Evolutionary conservation across 805 yeast species (phyloP).

Genomic region (Yamadazyma tumulicola): DNA sequence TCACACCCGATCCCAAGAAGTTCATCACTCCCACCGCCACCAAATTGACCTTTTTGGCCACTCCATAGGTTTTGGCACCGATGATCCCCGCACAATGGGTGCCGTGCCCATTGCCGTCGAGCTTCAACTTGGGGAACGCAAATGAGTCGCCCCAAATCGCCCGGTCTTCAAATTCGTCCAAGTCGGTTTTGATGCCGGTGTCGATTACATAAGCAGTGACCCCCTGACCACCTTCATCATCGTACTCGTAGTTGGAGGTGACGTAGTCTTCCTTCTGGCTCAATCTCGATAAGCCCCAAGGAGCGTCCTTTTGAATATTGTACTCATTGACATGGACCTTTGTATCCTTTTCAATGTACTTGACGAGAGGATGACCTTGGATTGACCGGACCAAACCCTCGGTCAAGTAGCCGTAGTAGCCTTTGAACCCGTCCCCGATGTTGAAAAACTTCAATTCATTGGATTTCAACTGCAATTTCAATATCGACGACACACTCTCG

Average conservation of each 20-base stretch:
- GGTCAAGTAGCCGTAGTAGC: conserved; percentile 78
- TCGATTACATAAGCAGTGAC: conserved; percentile 79
- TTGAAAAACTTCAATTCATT: conserved; percentile 47
- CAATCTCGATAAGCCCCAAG: conserved; percentile 41
- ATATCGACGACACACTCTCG: conserved; percentile 8
- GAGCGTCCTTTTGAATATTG: conserved; percentile 35
- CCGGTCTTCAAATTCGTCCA: conserved; percentile 64
- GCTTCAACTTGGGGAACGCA: conserved; percentile 31
- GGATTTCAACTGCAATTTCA: conserved; percentile 12
- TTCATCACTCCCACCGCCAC: conserved; percentile 43
- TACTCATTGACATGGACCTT: conserved; percentile 28
- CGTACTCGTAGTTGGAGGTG: conserved; percentile 29
- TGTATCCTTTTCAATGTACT: conserved; percentile 43
- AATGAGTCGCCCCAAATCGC: conserved; percentile 49
- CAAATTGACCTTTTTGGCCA: conserved; percentile 56
- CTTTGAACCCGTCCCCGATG: conserved; percentile 55
- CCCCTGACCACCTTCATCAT: conserved; percentile 39
- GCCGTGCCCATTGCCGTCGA: conserved; percentile 82
- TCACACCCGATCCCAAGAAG: conserved; percentile 36
- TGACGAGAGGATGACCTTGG: conserved; percentile 14
- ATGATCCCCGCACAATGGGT: conserved; percentile 91
- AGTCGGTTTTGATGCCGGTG: conserved; percentile 68
- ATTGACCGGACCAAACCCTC: conserved; percentile 14
- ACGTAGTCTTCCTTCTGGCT: conserved; percentile 27
- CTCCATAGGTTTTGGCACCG: conserved; percentile 79